A percentile compares a stretch with the other conserved stretches of the same genome.
phyloP scores from a whole-genome alignment of 192 early-diverging fungal species.

The Phycomyces blakesleeanus region DNA sequence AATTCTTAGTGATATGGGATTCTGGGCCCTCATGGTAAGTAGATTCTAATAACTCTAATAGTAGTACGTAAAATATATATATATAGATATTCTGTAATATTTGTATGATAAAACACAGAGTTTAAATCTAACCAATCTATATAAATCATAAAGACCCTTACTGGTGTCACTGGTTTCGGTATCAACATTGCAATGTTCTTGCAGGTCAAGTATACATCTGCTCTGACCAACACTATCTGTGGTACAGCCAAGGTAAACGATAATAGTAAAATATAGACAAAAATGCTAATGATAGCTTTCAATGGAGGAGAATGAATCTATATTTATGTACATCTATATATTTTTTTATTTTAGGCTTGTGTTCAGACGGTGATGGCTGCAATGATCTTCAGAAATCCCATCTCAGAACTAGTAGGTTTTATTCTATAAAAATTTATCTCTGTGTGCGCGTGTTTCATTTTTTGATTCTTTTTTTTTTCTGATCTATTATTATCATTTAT shows the following conservation, averaged over 20 bases:
- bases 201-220: constrained; percentile 65
- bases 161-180: constrained; percentile 57
- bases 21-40: constrained; percentile 57
- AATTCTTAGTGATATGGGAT: constrained; percentile 41
- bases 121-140: too few relatives aligned
- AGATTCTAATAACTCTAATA: too few relatives aligned
- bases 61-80: not conserved
- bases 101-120: too few relatives aligned
- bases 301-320: not conserved
- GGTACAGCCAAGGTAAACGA: constrained; percentile 53
- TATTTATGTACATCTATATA: not conserved
- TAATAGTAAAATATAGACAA: not conserved
- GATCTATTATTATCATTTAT: not conserved
- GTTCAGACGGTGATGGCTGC: constrained; percentile 60
- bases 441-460: not conserved
- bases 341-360: constrained; percentile 39
- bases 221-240: constrained; percentile 64
- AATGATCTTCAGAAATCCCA: constrained; percentile 57
- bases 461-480: too few relatives aligned
- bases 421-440: not conserved
- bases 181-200: constrained; percentile 68
- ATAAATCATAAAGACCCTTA: too few relatives aligned
- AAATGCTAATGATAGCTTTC: not conserved
- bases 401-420: constrained; percentile 49
- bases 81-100: too few relatives aligned